phyloP scores from a whole-genome alignment of 345 rosid species.

The Salix purpurea region DNA sequence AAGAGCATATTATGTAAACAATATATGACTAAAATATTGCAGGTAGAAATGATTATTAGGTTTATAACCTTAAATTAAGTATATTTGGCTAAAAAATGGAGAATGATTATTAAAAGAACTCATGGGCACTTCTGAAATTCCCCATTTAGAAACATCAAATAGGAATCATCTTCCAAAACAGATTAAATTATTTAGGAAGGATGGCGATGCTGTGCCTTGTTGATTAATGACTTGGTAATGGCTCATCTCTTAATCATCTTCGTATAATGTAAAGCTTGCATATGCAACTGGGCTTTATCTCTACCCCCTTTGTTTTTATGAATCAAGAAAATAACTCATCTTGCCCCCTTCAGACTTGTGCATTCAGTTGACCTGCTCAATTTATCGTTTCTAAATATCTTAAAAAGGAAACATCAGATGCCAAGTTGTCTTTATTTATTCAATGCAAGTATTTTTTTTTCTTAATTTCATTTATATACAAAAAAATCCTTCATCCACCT shows the following conservation, averaged over 20 bases:
- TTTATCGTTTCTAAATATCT: background rate
- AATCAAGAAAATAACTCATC: background rate
- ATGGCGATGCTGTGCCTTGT: background rate
- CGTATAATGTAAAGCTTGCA: background rate
- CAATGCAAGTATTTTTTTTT: background rate
- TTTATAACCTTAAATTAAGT: background rate
- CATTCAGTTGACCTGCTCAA: background rate
- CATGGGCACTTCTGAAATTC: background rate
- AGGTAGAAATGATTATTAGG: background rate
- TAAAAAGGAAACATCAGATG: background rate
- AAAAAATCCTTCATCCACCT: background rate
- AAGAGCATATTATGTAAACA: background rate
- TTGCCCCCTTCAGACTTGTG: background rate
- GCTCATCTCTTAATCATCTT: background rate
- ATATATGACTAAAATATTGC: background rate
- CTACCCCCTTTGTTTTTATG: background rate
- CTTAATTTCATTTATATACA: background rate
- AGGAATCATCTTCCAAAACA: background rate
- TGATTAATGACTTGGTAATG: background rate
- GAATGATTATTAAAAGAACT: background rate
- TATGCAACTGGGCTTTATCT: background rate
- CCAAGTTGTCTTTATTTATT: background rate
- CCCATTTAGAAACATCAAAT: background rate
- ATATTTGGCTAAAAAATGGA: background rate
- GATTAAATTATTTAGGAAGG: background rate